Evolutionary conservation across 2,329 filamentous ascomycete genomes (phyloP).

Genomic region (Penicillium sp.): DNA sequence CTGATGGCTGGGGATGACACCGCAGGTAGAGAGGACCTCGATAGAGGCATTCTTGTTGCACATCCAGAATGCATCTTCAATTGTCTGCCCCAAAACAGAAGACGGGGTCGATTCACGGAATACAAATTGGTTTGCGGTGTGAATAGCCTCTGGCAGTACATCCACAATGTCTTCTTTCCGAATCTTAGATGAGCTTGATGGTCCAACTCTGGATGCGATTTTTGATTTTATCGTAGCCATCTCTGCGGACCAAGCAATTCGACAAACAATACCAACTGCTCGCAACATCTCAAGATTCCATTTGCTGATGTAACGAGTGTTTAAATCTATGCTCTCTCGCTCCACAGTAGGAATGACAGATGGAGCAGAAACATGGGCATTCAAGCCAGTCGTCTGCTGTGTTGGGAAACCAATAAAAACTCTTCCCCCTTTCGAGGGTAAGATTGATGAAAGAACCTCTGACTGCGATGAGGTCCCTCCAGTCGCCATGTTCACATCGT

Average conservation of each 20-base stretch:
- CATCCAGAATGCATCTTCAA: conserved; percentile 96
- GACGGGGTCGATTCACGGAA: conserved; percentile 90
- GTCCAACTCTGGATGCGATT: conserved; percentile 44
- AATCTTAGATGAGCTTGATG: conserved; percentile 48
- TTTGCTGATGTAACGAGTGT: conserved; percentile 87
- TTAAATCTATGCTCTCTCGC: conserved; percentile 92
- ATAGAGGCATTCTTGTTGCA: conserved; percentile 79
- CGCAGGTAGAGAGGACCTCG: conserved; percentile 83
- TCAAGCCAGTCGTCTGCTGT: conserved; percentile 90
- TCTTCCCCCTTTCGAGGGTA: conserved; percentile 83
- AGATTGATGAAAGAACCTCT: conserved; percentile 85
- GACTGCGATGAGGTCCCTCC: conserved; percentile 49
- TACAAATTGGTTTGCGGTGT: conserved; percentile 82
- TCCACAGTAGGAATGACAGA: conserved; percentile 97
- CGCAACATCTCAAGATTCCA: conserved; percentile 96
- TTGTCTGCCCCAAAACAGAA: conserved; percentile 74
- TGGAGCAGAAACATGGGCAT: conserved; percentile 90
- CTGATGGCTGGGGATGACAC: conserved; percentile 77
- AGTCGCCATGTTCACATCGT: conserved; percentile 72
- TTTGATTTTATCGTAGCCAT: conserved; percentile 72
- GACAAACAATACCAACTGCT: conserved; percentile 83
- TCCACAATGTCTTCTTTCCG: conserved; percentile 62
- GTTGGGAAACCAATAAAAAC: conserved; percentile 98
- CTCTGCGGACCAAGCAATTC: conserved; percentile 82
- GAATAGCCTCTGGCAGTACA: conserved; percentile 74